These are phyloP conservation scores for Melaleuca quinquenervia DNA, from an alignment of 345 rosid genomes.

Conservation along the genomic window DNA sequence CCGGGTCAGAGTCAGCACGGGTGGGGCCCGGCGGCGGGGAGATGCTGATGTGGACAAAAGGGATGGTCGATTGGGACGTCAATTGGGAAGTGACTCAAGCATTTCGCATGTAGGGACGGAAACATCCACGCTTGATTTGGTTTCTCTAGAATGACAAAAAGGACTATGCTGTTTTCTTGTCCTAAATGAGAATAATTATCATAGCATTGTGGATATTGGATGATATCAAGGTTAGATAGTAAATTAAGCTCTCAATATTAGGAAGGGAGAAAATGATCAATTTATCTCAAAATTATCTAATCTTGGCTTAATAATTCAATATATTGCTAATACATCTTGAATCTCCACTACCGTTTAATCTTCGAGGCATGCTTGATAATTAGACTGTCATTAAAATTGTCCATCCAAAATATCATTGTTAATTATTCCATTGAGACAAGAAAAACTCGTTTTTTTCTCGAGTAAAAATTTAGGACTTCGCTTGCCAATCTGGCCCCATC, in stretches of 20 bases:
- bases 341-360: background rate
- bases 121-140: background rate
- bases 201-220: background rate
- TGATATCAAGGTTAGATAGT: background rate
- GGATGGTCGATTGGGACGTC: background rate
- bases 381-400: background rate
- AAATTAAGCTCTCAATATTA: background rate
- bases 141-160: background rate
- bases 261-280: background rate
- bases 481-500: background rate
- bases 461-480: background rate
- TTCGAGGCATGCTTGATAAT: background rate
- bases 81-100: background rate
- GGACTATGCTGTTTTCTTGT: no score
- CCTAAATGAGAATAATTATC: background rate
- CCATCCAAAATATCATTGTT: background rate
- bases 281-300: background rate
- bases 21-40: background rate
- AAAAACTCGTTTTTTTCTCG: background rate
- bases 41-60: background rate
- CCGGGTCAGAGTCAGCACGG: background rate
- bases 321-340: background rate
- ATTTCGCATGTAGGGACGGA: background rate
- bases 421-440: fast-evolving
- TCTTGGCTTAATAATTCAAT: fast-evolving